Evolutionary conservation across 179 eudicot genomes (phyloP), one percentile per base, ranked within the genome.

Genomic region (Corrigiola litoralis): DNA sequence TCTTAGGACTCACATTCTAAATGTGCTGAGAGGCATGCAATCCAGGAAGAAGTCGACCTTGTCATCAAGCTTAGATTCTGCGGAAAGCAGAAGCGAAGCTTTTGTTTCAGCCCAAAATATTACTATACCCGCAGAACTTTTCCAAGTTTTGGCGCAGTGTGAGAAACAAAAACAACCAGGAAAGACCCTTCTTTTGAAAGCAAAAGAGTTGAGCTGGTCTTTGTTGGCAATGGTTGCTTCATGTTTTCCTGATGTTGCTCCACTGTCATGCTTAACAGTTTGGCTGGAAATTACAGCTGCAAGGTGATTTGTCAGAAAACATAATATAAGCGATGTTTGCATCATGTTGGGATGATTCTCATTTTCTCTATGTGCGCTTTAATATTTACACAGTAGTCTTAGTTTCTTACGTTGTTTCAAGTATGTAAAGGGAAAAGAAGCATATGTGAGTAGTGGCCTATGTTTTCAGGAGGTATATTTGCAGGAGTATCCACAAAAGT

Each of bases 261-360:
- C 95, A 54, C 70, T 87, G 63, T 81, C 90, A 33, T 90, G 98
- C 87, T 70, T 92, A 69, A 82, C 98, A 14, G 81, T 81, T 50
- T 92, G 98, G 98, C 86, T 92, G 65, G 98, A 90, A 76, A 92
- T 90, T 59, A 92, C 96, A 55, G 92, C 92, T 21, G 88, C 98
- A 72, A 92, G 96, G 98, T 92, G 67, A 50, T 57, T 38, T 1
- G 36, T 53, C 36, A 51, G n/a, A n/a, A 45, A 61, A 34, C 44
- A 27, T 59, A 16, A 13, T 45, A 7, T 37, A 24, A 45, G 63
- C 9, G 13, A 36, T 63, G 52, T 6, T 47, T 57, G 56, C 45
- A 21, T 33, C 24, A 63, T 58, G 27, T 40, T 50, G 27, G 27
- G 45, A 31, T 5, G 20, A 24, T 72, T 58, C 34, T 29, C 11